phyloP scores from a whole-genome alignment of 2,329 filamentous ascomycete species.

The Colletotrichum tropicicola region DNA sequence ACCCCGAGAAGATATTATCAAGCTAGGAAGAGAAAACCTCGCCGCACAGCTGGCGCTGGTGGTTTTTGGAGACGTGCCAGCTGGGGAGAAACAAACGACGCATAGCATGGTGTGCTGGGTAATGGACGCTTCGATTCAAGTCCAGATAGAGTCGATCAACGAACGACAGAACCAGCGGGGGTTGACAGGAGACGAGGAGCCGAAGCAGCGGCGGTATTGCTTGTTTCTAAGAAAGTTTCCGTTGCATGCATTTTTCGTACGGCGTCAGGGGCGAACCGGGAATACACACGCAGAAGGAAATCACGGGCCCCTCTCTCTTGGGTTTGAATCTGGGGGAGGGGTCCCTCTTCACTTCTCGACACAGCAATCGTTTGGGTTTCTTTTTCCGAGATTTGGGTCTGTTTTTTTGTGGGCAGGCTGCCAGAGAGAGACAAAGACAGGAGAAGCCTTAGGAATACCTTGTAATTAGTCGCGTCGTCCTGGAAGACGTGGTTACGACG shows the following conservation, averaged over 20 bases:
- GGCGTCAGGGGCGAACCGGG: slow-evolving; percentile 6
- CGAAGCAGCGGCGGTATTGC: neutral
- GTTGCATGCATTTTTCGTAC: neutral
- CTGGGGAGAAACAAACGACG: neutral
- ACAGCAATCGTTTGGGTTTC: neutral
- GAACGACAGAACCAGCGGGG: neutral
- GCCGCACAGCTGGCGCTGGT: neutral
- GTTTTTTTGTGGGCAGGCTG: too few relatives aligned
- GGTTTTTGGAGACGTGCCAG: neutral
- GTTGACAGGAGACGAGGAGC: neutral
- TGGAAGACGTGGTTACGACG: neutral
- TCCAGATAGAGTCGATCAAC: neutral
- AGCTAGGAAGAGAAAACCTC: neutral
- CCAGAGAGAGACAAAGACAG: too few relatives aligned
- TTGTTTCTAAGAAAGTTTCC: neutral
- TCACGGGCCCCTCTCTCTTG: neutral
- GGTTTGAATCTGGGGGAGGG: neutral
- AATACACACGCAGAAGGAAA: neutral
- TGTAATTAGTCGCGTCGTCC: neutral
- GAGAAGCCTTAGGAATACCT: neutral
- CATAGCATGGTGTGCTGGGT: neutral
- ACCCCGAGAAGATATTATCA: slow-evolving; percentile 7
- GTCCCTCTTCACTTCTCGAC: neutral
- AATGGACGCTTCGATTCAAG: neutral
- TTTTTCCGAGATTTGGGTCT: neutral